Evolutionary conservation across 768 basidiomycete species (phyloP), one percentile per base, ranked within the genome.

Genomic region (Hericium rajendrae): DNA sequence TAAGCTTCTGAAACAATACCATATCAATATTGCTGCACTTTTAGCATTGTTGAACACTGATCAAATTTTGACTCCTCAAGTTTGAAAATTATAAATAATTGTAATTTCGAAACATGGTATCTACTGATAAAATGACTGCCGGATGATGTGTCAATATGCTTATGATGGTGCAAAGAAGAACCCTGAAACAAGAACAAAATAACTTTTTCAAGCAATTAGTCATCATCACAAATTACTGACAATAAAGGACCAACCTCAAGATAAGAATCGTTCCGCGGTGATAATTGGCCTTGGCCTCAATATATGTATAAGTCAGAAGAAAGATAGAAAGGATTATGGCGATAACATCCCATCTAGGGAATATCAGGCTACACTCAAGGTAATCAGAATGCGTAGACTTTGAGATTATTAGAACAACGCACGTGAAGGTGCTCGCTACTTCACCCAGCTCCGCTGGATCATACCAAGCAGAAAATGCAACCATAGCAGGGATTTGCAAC

Each of bases 201-300:
- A 99, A 63, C 94, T 97, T 11, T 5, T 37, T n/a, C 9, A n/a
- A 52, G 13, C 43, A 6, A 22, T 46, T 16, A n/a, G 48, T 15
- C 41, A 43, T 43, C 1, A 9, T 43, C 41, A 43, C 4, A 28
- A 9, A 50, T 1, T 15, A 15, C 5, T 50, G 48, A 10, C 18
- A 6, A 50, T 6, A 18, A 4, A 18, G 13, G 13, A 24, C 20
- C 6, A 50, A 94, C 91, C 94, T 94, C 52, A 98, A 76, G 55
- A 97, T 87, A 49, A 99, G 83, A 58, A 97, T 97, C 64, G 90
- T 93, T 50, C 97, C 97, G 63, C 97, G 84, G 68, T 97, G 93
- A 69, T 99, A 99, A 72, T 98, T 98, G 64, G 89, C 90, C 75
- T 88, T 93, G n/a, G 94, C 94, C 72, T 99, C 97, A 65, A 98